Base-by-base conservation (phyloP, 345 rosid species). In the Eucalyptus erythrocorys region DNA sequence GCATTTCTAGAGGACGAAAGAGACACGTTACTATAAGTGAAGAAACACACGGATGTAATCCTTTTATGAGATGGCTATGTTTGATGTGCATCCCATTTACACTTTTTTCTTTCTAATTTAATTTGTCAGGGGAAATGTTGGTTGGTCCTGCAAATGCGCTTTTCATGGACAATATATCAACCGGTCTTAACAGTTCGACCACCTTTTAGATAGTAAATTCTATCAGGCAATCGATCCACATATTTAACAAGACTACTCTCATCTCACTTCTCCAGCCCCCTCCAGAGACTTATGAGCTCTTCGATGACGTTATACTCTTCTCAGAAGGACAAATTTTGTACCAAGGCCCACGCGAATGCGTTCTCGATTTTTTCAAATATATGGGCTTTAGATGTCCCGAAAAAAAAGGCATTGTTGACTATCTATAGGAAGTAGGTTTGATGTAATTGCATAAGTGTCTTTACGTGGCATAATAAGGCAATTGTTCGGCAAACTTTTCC, bases 241-340 rank as follows among this genome's bases (percentile, higher is more conserved):
- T 94, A 87, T 86, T 91, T 14, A 90, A 90, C 64, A 91, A 80
- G 85, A 93, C 96, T 49, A 92, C 91, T 43, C 37, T 95, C 59
- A 87, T 94, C 89, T 94, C 96, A 17, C 96, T 95, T 85, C 97
- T 95, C 89, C 97, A 95, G 84, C 95, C 95, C 47, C 92, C 95
- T 85, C 94, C 95, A 3, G 97, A 94, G 71, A 95, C 93, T 2
- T 95, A 92, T 80, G 92, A 95, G 89, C 93, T 94, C 24, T 94
- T 94, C 12, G 94, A 95, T 61, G 94, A 95, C 89, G 87, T 94
- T 47, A 90, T 95, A 86, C 91, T 95, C 86, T 90, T 94, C 91
- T 93, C 94, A 14, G 94, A 94, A 87, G 95, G 96, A 43, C 91
- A 93, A 76, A 92, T 94, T 17, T 88, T 93, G 13, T 95, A 95